These are phyloP conservation scores for Populus tremula DNA, from an alignment of 345 rosid species.

Conservation along the genomic window DNA sequence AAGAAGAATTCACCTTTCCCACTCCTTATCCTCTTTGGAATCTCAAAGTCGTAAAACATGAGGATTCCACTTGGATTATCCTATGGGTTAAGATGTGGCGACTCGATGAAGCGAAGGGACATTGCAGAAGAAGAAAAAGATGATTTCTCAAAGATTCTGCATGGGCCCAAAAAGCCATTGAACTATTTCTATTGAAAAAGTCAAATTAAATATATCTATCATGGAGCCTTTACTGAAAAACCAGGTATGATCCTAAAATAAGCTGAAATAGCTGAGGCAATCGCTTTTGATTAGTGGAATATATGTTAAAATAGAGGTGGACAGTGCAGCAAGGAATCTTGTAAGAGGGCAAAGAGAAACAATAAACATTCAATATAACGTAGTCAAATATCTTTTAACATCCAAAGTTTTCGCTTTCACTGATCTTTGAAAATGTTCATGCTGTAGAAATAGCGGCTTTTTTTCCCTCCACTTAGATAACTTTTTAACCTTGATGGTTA, in stretches of 20 bases:
- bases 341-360: not conserved
- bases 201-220: not conserved
- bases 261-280: not conserved
- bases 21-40: not conserved
- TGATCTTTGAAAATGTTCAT: not conserved
- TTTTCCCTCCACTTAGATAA: too few species aligned
- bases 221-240: not conserved
- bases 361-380: not conserved
- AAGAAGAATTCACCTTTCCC: not conserved
- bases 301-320: not conserved
- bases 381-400: not conserved
- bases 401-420: not conserved
- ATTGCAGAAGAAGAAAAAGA: not conserved
- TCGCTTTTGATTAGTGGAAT: not conserved
- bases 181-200: not conserved
- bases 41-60: not conserved
- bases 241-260: not conserved
- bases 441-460: not conserved
- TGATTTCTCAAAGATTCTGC: not conserved
- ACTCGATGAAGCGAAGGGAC: constrained; percentile 4
- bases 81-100: not conserved
- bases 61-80: not conserved
- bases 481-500: not conserved
- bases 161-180: not conserved
- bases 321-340: not conserved